Base-by-base conservation (phyloP, 1,139 yeast genomes). In the Geotrichum citri-aurantii region DNA sequence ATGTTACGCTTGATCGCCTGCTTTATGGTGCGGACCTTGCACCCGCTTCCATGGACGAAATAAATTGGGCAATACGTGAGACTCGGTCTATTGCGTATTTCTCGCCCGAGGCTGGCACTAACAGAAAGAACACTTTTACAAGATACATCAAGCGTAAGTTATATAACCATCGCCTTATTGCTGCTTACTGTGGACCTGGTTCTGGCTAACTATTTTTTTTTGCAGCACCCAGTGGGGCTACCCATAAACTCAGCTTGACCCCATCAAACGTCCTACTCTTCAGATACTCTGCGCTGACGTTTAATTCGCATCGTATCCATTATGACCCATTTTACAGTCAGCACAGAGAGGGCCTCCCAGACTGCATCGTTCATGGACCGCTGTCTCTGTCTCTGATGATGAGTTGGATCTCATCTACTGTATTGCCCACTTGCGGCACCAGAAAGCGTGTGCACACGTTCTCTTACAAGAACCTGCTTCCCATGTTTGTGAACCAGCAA, bases 231-330 rank as follows among this genome's bases (percentile, higher is more conserved):
- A 12, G 53, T 4, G 47, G 48, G 2, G 57, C 59, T 11, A 54
- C 60, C 17, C 60, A 58, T 57, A 47, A 65, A 6, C 70, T 67
- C 44, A 52, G 63, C 2, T 51, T 74, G 24, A 63, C 63, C 1
- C 75, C 76, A 1, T 61, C 75, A 11, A 67, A 61, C 58, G 66
- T 67, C 12, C 64, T 77, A 50, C 71, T 83, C 23, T 76, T 85
- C 65, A 75, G 90, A 61, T 89, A 84, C 72, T 84, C 93, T 50
- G 85, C 87, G 42, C 71, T 92, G 59, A 85, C 95, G 0, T 83
- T 83, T 73, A 93, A 93, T 69, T 78, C 93, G 5, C 99, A 93
- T 70, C 79, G 81, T 59, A 88, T 93, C 50, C 99, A 93, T 70
- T 83, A 83, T 69, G 88, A 88, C 67, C 71, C 72, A 1, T 65